These are phyloP conservation scores for Marchantia paleacea DNA, from an alignment of 225 moss, liverwort and hornwort species.

Conservation along the genomic window DNA sequence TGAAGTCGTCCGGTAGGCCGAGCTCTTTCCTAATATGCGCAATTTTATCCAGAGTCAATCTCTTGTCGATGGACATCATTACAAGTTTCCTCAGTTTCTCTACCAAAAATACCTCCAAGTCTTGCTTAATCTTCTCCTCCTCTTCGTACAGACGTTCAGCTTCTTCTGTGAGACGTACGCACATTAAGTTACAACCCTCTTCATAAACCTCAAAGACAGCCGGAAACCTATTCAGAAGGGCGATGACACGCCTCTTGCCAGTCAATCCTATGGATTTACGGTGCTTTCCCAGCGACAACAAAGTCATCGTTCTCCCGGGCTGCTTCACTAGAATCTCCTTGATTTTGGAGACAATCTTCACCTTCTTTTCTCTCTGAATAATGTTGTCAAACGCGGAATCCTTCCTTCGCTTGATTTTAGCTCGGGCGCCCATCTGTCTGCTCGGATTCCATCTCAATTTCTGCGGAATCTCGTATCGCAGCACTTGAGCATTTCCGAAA, in stretches of 20 bases:
- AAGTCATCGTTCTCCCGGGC: constrained; percentile 49
- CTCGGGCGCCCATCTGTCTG: constrained; percentile 29
- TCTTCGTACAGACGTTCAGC: constrained; percentile 60
- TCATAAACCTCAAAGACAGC: constrained; percentile 70
- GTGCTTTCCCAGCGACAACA: constrained; percentile 72
- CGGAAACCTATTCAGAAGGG: constrained; percentile 67
- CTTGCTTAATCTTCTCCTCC: constrained; percentile 52
- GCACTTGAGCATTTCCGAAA: constrained; percentile 28
- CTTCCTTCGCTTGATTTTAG: constrained; percentile 71
- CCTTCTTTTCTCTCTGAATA: constrained; percentile 81
- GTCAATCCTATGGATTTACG: constrained; percentile 65
- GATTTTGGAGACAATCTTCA: constrained; percentile 69
- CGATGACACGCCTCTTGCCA: constrained; percentile 56
- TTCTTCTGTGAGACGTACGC: constrained; percentile 64
- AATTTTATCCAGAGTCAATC: constrained; percentile 64
- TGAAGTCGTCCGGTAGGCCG: constrained; percentile 79
- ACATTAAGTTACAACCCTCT: constrained; percentile 47
- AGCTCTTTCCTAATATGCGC: constrained; percentile 71
- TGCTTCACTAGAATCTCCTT: constrained; percentile 75
- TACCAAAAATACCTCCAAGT: constrained; percentile 62
- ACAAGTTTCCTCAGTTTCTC: constrained; percentile 86
- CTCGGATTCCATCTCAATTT: constrained; percentile 29
- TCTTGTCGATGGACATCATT: constrained; percentile 83
- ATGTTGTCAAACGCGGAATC: constrained; percentile 73
- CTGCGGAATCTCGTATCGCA: constrained; percentile 20